phyloP scores from a whole-genome alignment of 441 rosid genomes.

The Populus hybrid region DNA sequence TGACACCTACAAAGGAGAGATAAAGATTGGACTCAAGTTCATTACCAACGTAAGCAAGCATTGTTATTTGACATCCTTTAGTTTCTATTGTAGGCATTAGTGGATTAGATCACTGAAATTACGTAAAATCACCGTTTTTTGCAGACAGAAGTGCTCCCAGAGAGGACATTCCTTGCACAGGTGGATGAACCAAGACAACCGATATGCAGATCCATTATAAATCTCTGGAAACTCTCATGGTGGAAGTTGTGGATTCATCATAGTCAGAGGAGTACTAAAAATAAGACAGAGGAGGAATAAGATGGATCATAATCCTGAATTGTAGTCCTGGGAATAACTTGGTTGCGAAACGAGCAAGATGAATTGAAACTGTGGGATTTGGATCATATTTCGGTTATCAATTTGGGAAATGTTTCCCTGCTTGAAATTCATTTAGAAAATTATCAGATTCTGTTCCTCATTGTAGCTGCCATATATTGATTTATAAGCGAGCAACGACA shows the following conservation, averaged over 20 bases:
- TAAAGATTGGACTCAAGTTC: slow-evolving; percentile 67
- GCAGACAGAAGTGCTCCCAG: slow-evolving; percentile 32
- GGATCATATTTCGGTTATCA: neutral
- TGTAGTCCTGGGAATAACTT: neutral
- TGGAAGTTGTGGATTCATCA: slow-evolving; percentile 22
- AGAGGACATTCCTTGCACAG: slow-evolving; percentile 7
- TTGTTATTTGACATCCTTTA: neutral
- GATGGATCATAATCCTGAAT: neutral
- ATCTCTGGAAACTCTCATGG: slow-evolving; percentile 37
- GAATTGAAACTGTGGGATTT: neutral
- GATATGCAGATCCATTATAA: slow-evolving; percentile 20
- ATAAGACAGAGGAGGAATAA: neutral
- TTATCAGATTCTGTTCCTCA: neutral
- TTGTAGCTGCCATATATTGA: neutral
- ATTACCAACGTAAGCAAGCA: slow-evolving; percentile 29
- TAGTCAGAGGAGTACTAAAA: slow-evolving; percentile 2
- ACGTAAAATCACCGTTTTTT: neutral
- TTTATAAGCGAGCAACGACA: neutral
- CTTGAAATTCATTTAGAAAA: neutral
- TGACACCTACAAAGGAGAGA: slow-evolving; percentile 58
- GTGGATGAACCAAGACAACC: slow-evolving; percentile 22
- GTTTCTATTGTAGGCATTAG: neutral
- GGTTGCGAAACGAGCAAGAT: neutral
- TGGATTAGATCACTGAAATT: neutral
- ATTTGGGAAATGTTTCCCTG: neutral